Conservation (phyloP, 176 grass and related monocot species). For the Eragrostis curvula region DNA sequence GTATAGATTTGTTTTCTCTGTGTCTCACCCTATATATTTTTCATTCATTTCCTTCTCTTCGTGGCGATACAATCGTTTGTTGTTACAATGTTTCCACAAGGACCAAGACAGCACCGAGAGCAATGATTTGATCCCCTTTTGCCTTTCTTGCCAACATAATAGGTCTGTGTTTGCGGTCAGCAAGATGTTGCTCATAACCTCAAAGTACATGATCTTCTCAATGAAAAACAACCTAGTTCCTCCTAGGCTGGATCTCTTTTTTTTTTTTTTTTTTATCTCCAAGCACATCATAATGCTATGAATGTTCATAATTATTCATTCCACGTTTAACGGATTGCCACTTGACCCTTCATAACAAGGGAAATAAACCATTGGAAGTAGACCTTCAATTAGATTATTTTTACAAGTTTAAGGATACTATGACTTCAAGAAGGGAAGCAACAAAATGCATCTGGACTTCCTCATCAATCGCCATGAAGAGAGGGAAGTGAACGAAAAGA, state of each 20-base stretch:
- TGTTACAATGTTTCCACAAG: too few relatives aligned
- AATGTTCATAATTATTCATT: slow-evolving; percentile 30
- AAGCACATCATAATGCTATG: background rate
- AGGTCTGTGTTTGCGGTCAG: background rate
- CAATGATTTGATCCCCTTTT: too few relatives aligned
- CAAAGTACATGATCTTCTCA: background rate
- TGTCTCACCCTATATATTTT: too few relatives aligned
- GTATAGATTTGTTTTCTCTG: too few relatives aligned
- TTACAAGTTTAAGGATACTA: slow-evolving; percentile 46
- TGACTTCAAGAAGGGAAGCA: slow-evolving; percentile 66
- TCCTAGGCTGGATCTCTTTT: too few relatives aligned
- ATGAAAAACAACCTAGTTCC: too few relatives aligned
- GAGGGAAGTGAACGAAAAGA: slow-evolving; percentile 84
- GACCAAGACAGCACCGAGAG: too few relatives aligned
- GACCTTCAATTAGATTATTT: background rate
- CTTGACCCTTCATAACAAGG: background rate
- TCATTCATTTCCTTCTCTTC: too few relatives aligned
- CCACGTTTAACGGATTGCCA: background rate
- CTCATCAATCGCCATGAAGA: slow-evolving; percentile 73
- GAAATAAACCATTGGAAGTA: background rate
- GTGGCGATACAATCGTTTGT: too few relatives aligned
- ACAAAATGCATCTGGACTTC: slow-evolving; percentile 80
- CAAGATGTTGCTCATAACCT: background rate
- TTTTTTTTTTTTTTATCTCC: too few relatives aligned
- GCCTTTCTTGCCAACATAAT: too few relatives aligned